Evolutionary conservation across 2,329 filamentous ascomycete species (phyloP), one percentile per base, ranked within the genome.

Genomic region (Colletotrichum viniferum): DNA sequence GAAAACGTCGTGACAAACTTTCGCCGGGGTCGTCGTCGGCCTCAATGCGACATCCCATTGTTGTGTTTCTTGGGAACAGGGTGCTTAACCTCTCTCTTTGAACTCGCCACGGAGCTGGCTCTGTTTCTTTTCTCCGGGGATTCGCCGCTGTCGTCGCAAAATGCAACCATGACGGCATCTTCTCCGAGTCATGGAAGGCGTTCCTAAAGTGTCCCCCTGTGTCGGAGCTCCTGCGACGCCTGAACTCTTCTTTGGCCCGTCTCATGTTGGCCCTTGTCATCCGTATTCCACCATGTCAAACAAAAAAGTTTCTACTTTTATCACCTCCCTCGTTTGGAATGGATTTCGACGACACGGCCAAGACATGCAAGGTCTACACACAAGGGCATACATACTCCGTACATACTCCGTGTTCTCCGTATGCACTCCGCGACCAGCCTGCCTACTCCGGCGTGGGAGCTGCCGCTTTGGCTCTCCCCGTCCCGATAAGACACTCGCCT

Each of bases 401-500:
- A 61, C 58, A 52, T 21, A 52, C 43, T 52, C 43, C n/a, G 43
- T 58, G 4, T 28, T 14, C 71, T 18, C 30, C 48, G 4, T 65
- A 70, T 66, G 68, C 68, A 56, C 65, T 30, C 43, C n/a, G 43
- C 43, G 43, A 21, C 43, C n/a, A 52, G 43, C 43, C 43, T 52
- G 43, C n/a, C 18, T 52, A 52, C 43, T 52, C 43, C 43, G 43
- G 43, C 13, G 43, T 52, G 30, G 73, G 63, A 75, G 58, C 69
- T 73, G 34, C 63, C 69, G 52, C 38, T 73, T 68, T 52, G 43
- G 43, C 43, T 52, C 10, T 21, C 43, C 43, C 43, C 73, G 73
- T 52, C 69, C 32, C 24, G 73, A 73, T 75, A 75, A 75, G 63
- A 34, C 24, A 65, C 38, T 14, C 36, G 26, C 43, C 56, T 26